Percentiles rank a stretch among this genome's conserved stretches.
phyloP scores from a whole-genome alignment of 306 rosid genomes.

The Cicer arietinum region DNA sequence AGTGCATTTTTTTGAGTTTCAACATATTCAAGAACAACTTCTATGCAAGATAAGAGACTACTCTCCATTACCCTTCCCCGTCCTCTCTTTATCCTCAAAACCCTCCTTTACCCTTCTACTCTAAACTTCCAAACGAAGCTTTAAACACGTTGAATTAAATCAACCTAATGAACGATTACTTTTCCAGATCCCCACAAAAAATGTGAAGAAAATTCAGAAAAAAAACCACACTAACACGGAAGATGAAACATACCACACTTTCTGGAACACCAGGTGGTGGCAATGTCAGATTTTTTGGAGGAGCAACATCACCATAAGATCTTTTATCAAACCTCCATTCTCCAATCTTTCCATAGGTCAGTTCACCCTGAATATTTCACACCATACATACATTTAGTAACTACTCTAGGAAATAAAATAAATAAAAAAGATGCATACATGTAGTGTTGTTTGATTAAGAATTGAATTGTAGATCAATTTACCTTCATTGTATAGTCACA shows the following conservation, averaged over 20 bases:
- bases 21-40: too few relatives aligned
- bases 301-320: constrained; percentile 57
- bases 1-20: too few relatives aligned
- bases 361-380: constrained; percentile 67
- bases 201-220: background rate
- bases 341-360: constrained; percentile 94
- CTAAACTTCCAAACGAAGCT: background rate
- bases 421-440: constrained; percentile 1
- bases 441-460: background rate
- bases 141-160: background rate
- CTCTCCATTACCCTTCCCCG: too few relatives aligned
- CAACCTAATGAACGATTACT: background rate
- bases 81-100: too few relatives aligned
- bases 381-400: constrained; percentile 38
- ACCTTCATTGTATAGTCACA: constrained; percentile 94
- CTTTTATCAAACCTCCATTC: constrained; percentile 99
- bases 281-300: constrained; percentile 79
- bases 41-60: too few relatives aligned
- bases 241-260: constrained; percentile 80
- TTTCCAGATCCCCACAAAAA: background rate
- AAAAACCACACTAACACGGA: background rate
- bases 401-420: constrained; percentile 12
- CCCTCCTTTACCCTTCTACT: too few relatives aligned
- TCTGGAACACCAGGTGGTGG: constrained; percentile 96
- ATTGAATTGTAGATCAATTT: constrained; percentile 37